A percentile compares a stretch with the other conserved stretches of the same genome.
Evolutionary conservation across 345 rosid species (phyloP).

Genomic region (Chamaenerion angustifolium): DNA sequence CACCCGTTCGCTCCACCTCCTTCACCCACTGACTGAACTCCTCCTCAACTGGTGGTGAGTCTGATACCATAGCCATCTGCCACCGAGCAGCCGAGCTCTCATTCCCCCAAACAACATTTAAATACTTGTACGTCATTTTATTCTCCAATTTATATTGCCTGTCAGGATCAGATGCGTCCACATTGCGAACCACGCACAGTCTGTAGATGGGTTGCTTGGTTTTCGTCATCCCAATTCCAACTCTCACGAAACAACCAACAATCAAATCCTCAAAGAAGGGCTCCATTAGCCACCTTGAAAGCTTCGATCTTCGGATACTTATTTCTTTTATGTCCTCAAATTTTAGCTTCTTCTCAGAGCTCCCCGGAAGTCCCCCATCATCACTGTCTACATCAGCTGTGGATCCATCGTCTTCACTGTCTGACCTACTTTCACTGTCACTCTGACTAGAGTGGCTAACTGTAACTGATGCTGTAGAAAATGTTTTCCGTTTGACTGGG

Average conservation of each 20-base stretch:
- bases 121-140: slow-evolving; percentile 69
- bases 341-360: slow-evolving; percentile 38
- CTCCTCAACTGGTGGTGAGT: slow-evolving; percentile 78
- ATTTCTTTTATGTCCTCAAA: slow-evolving; percentile 79
- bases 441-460: slow-evolving; percentile 81
- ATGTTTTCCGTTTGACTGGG: slow-evolving; percentile 51
- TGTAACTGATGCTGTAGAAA: slow-evolving; percentile 11
- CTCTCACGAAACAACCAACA: slow-evolving; percentile 89
- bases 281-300: slow-evolving; percentile 95
- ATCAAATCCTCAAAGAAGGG: slow-evolving; percentile 97
- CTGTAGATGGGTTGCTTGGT: slow-evolving; percentile 57
- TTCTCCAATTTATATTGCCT: slow-evolving; percentile 71
- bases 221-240: slow-evolving; percentile 82
- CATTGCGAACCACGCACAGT: slow-evolving; percentile 80
- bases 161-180: slow-evolving; percentile 81
- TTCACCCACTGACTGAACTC: slow-evolving; percentile 79
- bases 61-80: slow-evolving; percentile 99
- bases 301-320: slow-evolving; percentile 80
- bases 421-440: slow-evolving; percentile 71
- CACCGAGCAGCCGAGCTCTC: slow-evolving; percentile 93
- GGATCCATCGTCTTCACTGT: slow-evolving; percentile 80
- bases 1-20: slow-evolving; percentile 77
- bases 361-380: slow-evolving; percentile 44
- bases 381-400: slow-evolving; percentile 86
- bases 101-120: slow-evolving; percentile 82